Conservation (phyloP, 805 yeast species). For the Pichia thaimueangensis region DNA sequence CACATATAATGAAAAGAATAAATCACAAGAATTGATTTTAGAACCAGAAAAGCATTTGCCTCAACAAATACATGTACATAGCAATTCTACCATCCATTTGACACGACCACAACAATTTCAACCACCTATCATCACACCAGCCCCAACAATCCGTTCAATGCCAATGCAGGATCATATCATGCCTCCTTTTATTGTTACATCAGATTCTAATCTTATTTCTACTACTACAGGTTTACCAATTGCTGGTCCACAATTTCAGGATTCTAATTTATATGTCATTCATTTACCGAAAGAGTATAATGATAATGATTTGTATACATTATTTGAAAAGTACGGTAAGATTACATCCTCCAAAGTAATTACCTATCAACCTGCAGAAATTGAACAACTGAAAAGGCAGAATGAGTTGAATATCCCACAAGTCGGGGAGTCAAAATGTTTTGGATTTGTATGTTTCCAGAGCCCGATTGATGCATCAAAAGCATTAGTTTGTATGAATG, state of each 20-base stretch:
- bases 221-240: conserved; percentile 33
- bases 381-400: not conserved
- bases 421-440: conserved; percentile 54
- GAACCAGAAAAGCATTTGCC: not conserved
- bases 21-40: conserved; percentile 6
- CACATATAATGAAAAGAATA: conserved; percentile 3
- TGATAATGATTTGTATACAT: conserved; percentile 44
- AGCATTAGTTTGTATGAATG: conserved; percentile 63
- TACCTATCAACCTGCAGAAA: conserved; percentile 36
- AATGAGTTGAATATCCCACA: not conserved
- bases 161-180: not conserved
- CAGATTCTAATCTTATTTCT: conserved; percentile 26
- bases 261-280: conserved; percentile 67
- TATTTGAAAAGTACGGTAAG: conserved; percentile 43
- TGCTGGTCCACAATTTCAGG: conserved; percentile 49
- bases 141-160: not conserved
- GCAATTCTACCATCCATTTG: too few species aligned
- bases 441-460: conserved; percentile 75
- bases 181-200: conserved; percentile 23
- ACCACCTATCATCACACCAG: not conserved
- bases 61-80: not conserved
- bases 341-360: conserved; percentile 52
- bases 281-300: conserved; percentile 49
- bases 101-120: not conserved
- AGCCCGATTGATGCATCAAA: conserved; percentile 58